phyloP scores from a whole-genome alignment of 805 yeast species.

The Wickerhamomyces sydowiorum region DNA sequence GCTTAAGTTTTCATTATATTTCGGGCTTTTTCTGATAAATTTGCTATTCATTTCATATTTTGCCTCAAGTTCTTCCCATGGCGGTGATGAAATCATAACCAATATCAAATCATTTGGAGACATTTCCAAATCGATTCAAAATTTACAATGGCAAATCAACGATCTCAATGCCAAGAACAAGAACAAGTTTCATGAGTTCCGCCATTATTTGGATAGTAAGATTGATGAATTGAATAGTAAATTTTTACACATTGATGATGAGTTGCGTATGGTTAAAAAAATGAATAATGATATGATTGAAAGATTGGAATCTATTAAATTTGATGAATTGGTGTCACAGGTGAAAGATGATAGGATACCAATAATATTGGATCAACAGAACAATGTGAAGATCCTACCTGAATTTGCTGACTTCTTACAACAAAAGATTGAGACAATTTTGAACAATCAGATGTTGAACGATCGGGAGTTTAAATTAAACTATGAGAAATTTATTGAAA shows the following conservation, averaged over 20 bases:
- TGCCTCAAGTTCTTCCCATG: not conserved
- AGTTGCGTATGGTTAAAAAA: constrained; percentile 1
- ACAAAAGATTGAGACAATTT: constrained; percentile 4
- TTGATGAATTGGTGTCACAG: not conserved
- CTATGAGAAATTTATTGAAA: constrained; percentile 10
- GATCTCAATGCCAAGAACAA: constrained; percentile 17
- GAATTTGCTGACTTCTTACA: constrained; percentile 17
- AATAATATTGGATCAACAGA: not conserved
- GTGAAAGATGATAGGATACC: constrained; percentile 1
- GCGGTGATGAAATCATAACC: constrained; percentile 7
- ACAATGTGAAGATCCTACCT: constrained; percentile 11
- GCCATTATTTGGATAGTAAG: constrained; percentile 15
- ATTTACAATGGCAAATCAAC: constrained; percentile 20
- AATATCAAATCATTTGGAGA: constrained; percentile 13
- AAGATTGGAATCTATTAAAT: constrained; percentile 6
- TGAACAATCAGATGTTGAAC: constrained; percentile 1
- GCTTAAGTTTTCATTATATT: not conserved
- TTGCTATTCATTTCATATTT: not conserved
- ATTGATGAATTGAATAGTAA: constrained; percentile 9
- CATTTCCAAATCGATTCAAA: constrained; percentile 14
- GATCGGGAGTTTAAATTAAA: constrained; percentile 8
- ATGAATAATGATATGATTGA: constrained; percentile 6
- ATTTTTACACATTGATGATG: constrained; percentile 4
- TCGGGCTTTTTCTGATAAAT: not conserved
- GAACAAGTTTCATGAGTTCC: constrained; percentile 12